Percentiles rank a stretch among this genome's conserved stretches.
These are phyloP conservation scores for Aspergillus jensenii DNA, from an alignment of 2,329 filamentous ascomycete genomes.

Conservation along the genomic window DNA sequence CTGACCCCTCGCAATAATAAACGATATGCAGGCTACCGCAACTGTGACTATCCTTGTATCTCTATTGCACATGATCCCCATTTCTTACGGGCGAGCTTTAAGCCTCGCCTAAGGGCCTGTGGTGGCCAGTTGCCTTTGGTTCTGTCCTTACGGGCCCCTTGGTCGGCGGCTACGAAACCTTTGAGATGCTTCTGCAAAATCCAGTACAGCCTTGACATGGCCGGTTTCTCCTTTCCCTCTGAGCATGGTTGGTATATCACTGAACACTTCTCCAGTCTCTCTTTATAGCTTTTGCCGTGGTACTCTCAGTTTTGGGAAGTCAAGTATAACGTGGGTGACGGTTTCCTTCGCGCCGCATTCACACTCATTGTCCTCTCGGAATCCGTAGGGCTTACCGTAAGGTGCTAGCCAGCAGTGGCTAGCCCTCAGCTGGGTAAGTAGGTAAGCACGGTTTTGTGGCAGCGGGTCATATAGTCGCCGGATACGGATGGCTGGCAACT, in stretches of 20 bases:
- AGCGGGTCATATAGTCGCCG: constrained; percentile 16
- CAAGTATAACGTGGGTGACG: not conserved
- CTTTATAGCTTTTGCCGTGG: not conserved
- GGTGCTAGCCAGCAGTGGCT: constrained; percentile 23
- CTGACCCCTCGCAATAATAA: too few relatives aligned
- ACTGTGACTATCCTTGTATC: too few relatives aligned
- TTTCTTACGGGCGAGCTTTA: not conserved
- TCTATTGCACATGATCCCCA: too few relatives aligned
- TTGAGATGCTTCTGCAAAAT: not conserved
- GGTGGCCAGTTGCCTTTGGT: not conserved
- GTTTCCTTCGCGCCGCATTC: constrained; percentile 15
- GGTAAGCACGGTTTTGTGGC: constrained; percentile 8
- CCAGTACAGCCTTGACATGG: not conserved
- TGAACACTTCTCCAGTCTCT: not conserved
- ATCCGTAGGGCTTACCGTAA: constrained; percentile 10
- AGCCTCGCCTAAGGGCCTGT: not conserved
- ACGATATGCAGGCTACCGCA: too few relatives aligned
- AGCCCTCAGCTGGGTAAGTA: constrained; percentile 20
- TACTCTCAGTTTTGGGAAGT: not conserved
- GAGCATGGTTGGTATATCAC: not conserved
- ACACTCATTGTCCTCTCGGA: constrained; percentile 13
- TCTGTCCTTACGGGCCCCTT: not conserved
- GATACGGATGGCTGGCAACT: constrained; percentile 7
- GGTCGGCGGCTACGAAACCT: not conserved
- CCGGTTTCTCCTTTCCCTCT: not conserved